These are phyloP conservation scores for Trichoderma parareesei DNA, from an alignment of 495 filamentous ascomycete species.

Conservation along the genomic window DNA sequence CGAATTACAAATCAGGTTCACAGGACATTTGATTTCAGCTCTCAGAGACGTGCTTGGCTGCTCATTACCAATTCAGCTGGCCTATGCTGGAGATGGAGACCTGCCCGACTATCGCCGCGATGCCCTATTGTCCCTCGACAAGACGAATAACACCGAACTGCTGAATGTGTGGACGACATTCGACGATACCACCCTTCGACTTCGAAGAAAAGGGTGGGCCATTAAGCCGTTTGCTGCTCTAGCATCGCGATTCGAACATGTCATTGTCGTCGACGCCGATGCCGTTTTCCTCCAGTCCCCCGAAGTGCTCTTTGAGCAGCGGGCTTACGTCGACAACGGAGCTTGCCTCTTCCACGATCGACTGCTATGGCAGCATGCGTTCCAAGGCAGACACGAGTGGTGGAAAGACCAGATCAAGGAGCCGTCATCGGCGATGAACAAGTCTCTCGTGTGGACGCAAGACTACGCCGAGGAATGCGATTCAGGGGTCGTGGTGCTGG, in stretches of 20 bases:
- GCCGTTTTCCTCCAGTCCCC: slow-evolving; percentile 26
- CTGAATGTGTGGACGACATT: slow-evolving; percentile 16
- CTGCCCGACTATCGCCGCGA: slow-evolving; percentile 14
- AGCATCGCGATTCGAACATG: slow-evolving; percentile 23
- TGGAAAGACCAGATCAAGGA: slow-evolving; percentile 20
- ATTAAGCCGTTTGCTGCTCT: slow-evolving; percentile 28
- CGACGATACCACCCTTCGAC: slow-evolving; percentile 13
- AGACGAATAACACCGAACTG: slow-evolving; percentile 7
- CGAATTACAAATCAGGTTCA: slow-evolving; percentile 1
- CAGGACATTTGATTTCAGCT: slow-evolving; percentile 14
- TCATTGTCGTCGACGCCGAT: slow-evolving; percentile 27
- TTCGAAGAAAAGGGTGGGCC: slow-evolving; percentile 19
- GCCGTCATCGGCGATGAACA: slow-evolving; percentile 19
- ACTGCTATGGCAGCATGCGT: slow-evolving; percentile 21
- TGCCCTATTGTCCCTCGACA: slow-evolving; percentile 8
- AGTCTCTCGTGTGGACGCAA: slow-evolving; percentile 22
- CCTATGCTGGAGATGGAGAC: slow-evolving; percentile 18
- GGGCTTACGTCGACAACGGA: slow-evolving; percentile 24
- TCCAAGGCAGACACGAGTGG: slow-evolving; percentile 22
- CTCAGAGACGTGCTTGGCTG: slow-evolving; percentile 16
- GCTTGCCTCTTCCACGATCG: slow-evolving; percentile 36
- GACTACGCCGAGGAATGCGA: slow-evolving; percentile 24
- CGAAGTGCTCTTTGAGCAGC: slow-evolving; percentile 18
- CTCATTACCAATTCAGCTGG: slow-evolving; percentile 17
- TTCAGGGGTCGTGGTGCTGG: slow-evolving; percentile 24